Evolutionary conservation across 2,329 filamentous ascomycete genomes (phyloP).

Genomic region (Fusarium irregulare): DNA sequence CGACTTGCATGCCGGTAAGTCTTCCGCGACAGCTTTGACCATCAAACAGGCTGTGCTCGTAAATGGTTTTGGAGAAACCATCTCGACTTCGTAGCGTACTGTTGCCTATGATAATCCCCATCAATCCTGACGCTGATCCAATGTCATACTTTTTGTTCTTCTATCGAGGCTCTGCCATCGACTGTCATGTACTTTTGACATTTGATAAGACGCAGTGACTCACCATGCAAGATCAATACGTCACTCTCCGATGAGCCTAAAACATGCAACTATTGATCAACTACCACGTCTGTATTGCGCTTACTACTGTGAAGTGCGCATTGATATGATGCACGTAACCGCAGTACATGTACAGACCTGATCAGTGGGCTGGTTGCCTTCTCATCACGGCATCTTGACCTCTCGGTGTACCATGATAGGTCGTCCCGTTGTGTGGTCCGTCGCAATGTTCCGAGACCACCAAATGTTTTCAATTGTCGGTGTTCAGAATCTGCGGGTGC

Average conservation of each 20-base stretch:
- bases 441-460: conserved; percentile 14
- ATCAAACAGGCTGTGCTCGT: conserved; percentile 30
- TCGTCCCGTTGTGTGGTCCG: not conserved
- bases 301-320: not conserved
- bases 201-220: conserved; percentile 28
- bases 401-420: not conserved
- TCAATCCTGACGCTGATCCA: conserved; percentile 3
- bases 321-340: conserved; percentile 26
- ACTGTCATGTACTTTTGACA: conserved; percentile 5
- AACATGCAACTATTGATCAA: not conserved
- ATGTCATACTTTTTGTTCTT: conserved; percentile 4
- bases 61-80: not conserved
- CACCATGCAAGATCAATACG: conserved; percentile 17
- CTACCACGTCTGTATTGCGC: not conserved
- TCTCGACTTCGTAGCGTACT: not conserved
- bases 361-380: conserved; percentile 10
- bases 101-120: not conserved
- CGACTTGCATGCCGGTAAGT: conserved; percentile 18
- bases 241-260: conserved; percentile 8
- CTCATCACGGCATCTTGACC: not conserved
- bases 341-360: conserved; percentile 29
- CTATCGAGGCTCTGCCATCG: conserved; percentile 17
- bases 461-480: not conserved
- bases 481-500: conserved; percentile 6
- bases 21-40: conserved; percentile 26